Evolutionary conservation across 345 rosid genomes (phyloP).

Genomic region (Moricandia arvensis): DNA sequence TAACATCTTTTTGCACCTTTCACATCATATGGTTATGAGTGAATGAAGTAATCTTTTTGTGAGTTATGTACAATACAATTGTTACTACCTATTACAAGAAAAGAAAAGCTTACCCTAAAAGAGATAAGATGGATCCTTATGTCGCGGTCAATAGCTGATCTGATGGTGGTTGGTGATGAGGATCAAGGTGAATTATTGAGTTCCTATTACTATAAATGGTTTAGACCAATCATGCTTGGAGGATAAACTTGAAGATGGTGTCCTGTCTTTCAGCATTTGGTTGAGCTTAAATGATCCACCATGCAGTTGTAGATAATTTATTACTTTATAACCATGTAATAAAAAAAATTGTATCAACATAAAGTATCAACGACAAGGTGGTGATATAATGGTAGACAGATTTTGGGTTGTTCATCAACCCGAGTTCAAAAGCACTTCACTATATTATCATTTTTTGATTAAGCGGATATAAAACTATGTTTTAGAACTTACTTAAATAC

Average conservation of each 20-base stretch:
- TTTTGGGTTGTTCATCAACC: too few relatives aligned
- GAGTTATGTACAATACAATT: neutral
- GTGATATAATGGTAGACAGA: too few relatives aligned
- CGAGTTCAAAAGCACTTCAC: too few relatives aligned
- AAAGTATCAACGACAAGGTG: too few relatives aligned
- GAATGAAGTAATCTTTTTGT: neutral
- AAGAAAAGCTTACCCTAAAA: neutral
- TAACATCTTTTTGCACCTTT: neutral
- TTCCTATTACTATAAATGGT: neutral
- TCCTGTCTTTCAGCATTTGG: neutral
- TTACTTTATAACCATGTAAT: too few relatives aligned
- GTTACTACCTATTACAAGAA: neutral
- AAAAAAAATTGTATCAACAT: too few relatives aligned
- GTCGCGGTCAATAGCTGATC: neutral
- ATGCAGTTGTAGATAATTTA: neutral
- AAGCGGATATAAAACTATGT: too few relatives aligned
- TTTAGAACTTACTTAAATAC: too few relatives aligned
- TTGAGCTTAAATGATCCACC: neutral
- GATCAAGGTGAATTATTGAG: neutral
- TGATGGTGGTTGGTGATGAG: neutral
- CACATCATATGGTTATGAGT: slow-evolving; percentile 1
- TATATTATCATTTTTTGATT: too few relatives aligned
- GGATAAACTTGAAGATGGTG: neutral
- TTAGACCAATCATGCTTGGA: neutral
- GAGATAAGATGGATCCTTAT: neutral